phyloP scores from a whole-genome alignment of 345 rosid genomes.

The Bruguiera parviflora region DNA sequence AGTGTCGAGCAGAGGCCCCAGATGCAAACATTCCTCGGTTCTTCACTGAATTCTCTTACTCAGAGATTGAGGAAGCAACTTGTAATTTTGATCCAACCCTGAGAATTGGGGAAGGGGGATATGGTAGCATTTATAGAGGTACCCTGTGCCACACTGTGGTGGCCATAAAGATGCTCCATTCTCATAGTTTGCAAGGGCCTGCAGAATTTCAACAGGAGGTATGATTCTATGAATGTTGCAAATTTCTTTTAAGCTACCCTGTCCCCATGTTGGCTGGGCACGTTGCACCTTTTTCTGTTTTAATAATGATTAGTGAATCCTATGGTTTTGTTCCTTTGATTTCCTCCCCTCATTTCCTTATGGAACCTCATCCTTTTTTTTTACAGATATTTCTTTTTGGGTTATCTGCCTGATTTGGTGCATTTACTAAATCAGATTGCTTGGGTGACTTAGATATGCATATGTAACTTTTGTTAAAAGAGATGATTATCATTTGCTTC shows the following conservation, averaged over 20 bases:
- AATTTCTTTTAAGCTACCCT: background rate
- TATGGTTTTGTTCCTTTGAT: too few species aligned
- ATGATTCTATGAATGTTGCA: conserved; percentile 16
- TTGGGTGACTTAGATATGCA: background rate
- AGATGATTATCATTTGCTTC: background rate
- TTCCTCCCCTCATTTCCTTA: too few species aligned
- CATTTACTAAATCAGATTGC: too few species aligned
- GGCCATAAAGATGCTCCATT: conserved; percentile 66
- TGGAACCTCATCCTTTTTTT: too few species aligned
- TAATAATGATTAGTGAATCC: background rate
- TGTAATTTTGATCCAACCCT: conserved; percentile 52
- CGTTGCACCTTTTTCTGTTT: background rate
- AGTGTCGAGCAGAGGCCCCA: conserved; percentile 53
- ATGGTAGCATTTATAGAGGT: conserved; percentile 78
- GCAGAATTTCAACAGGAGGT: conserved; percentile 93
- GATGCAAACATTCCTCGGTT: conserved; percentile 41
- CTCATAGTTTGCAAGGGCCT: conserved; percentile 75
- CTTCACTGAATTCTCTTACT: conserved; percentile 61
- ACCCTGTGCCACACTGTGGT: conserved; percentile 57
- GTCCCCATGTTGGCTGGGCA: conserved; percentile 1
- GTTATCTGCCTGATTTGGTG: too few species aligned
- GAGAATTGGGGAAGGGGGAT: conserved; percentile 93
- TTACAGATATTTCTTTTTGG: too few species aligned
- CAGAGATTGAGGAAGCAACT: conserved; percentile 76
- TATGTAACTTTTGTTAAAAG: background rate